A percentile compares a stretch with the other conserved stretches of the same genome.
phyloP scores from a whole-genome alignment of 2,329 filamentous ascomycete species.

The Colletotrichum sidae region DNA sequence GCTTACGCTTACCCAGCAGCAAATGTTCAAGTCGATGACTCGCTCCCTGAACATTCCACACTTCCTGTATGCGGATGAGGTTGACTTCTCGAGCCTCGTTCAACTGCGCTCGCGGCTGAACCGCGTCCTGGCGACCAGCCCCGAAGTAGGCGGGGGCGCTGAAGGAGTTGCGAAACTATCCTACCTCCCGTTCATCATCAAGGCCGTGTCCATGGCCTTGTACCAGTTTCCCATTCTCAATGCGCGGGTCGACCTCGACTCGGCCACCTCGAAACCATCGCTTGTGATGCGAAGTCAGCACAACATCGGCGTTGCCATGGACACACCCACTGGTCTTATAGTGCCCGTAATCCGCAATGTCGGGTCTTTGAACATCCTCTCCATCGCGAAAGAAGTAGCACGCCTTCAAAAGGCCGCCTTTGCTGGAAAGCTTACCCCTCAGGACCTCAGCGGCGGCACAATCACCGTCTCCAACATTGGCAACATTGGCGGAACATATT shows the following conservation, averaged over 20 bases:
- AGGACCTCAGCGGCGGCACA: slow-evolving; percentile 86
- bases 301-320: slow-evolving; percentile 96
- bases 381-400: slow-evolving; percentile 80
- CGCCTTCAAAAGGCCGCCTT: slow-evolving; percentile 80
- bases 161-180: slow-evolving; percentile 75
- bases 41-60: slow-evolving; percentile 91
- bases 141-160: slow-evolving; percentile 57
- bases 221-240: slow-evolving; percentile 89
- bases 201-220: slow-evolving; percentile 89
- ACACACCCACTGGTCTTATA: slow-evolving; percentile 87
- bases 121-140: slow-evolving; percentile 60
- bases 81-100: slow-evolving; percentile 83
- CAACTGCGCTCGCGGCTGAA: slow-evolving; percentile 82
- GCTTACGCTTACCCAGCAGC: slow-evolving; percentile 83
- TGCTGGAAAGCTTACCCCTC: slow-evolving; percentile 78
- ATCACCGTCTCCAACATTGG: slow-evolving; percentile 98
- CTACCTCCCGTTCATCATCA: slow-evolving; percentile 94
- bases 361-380: slow-evolving; percentile 78
- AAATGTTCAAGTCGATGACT: slow-evolving; percentile 99
- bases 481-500: slow-evolving; percentile 91
- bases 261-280: slow-evolving; percentile 71
- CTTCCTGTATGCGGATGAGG: slow-evolving; percentile 92
- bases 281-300: slow-evolving; percentile 85
- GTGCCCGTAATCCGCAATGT: slow-evolving; percentile 94
- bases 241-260: slow-evolving; percentile 77